phyloP scores from a whole-genome alignment of 305 asterid species.

The Solanum hybrid region DNA sequence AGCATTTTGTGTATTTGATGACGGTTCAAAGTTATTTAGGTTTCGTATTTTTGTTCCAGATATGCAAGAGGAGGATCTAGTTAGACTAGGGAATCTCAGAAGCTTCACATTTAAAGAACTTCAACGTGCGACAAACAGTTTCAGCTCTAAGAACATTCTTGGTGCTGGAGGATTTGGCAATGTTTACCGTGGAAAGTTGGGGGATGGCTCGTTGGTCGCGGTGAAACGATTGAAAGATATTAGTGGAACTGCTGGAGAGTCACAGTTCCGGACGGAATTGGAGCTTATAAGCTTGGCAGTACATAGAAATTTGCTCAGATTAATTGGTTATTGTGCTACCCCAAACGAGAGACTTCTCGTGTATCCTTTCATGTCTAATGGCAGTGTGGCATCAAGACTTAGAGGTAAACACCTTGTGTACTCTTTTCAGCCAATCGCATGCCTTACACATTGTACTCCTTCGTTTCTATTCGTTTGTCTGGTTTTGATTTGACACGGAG shows the following conservation, averaged over 20 bases:
- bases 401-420: constrained; percentile 38
- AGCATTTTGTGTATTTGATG: neutral
- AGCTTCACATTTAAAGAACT: constrained; percentile 81
- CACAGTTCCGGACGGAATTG: constrained; percentile 73
- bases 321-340: constrained; percentile 78
- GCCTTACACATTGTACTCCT: neutral
- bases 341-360: constrained; percentile 71
- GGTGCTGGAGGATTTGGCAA: constrained; percentile 98
- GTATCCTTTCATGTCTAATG: constrained; percentile 91
- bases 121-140: constrained; percentile 68
- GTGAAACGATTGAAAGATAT: constrained; percentile 84
- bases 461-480: neutral
- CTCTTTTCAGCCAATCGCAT: neutral
- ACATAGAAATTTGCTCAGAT: constrained; percentile 76
- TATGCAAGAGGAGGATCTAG: constrained; percentile 63
- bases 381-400: constrained; percentile 84
- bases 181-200: constrained; percentile 69
- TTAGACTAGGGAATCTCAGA: constrained; percentile 62
- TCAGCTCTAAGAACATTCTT: constrained; percentile 79
- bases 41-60: constrained; percentile 28
- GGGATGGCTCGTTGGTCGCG: constrained; percentile 60
- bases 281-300: constrained; percentile 92
- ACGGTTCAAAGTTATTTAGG: neutral
- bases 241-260: constrained; percentile 73
- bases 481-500: neutral